Conservation (phyloP, 805 yeast genomes). For the Ogataea pini region DNA sequence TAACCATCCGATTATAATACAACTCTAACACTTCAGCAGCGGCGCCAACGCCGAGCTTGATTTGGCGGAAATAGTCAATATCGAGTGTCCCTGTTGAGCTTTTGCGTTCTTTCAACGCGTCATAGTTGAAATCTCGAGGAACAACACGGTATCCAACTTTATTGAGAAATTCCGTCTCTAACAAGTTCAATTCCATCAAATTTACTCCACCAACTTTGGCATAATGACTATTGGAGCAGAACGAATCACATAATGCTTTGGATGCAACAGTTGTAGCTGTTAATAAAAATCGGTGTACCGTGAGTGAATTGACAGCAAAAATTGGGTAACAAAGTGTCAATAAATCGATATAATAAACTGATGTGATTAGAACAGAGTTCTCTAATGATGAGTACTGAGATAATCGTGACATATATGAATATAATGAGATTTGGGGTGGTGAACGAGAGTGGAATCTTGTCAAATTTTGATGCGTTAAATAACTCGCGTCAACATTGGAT, state of each 20-base stretch:
- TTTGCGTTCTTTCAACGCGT: conserved; percentile 28
- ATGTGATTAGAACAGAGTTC: conserved; percentile 74
- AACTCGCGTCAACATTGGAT: conserved; percentile 31
- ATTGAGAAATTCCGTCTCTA: conserved; percentile 84
- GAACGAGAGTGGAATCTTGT: conserved; percentile 93
- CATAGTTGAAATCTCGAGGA: conserved; percentile 49
- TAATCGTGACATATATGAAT: conserved; percentile 72
- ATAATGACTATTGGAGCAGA: conserved; percentile 90
- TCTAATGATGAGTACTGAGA: conserved; percentile 84
- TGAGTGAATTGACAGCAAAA: conserved; percentile 84
- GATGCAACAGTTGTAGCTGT: conserved; percentile 91
- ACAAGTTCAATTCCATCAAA: conserved; percentile 74
- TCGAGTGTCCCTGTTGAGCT: conserved; percentile 29
- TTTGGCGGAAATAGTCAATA: conserved; percentile 32
- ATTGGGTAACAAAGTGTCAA: conserved; percentile 73
- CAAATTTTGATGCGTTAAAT: conserved; percentile 43
- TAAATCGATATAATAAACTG: conserved; percentile 89
- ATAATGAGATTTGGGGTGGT: conserved; percentile 84
- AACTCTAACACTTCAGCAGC: conserved; percentile 45
- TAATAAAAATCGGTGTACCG: conserved; percentile 87
- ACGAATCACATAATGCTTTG: conserved; percentile 89
- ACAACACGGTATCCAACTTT: conserved; percentile 78
- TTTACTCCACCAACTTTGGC: conserved; percentile 96
- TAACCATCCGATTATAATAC: conserved; percentile 51
- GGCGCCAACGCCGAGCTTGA: conserved; percentile 31